Conservation (phyloP, 345 rosid genomes). For the Gossypium turneri region DNA sequence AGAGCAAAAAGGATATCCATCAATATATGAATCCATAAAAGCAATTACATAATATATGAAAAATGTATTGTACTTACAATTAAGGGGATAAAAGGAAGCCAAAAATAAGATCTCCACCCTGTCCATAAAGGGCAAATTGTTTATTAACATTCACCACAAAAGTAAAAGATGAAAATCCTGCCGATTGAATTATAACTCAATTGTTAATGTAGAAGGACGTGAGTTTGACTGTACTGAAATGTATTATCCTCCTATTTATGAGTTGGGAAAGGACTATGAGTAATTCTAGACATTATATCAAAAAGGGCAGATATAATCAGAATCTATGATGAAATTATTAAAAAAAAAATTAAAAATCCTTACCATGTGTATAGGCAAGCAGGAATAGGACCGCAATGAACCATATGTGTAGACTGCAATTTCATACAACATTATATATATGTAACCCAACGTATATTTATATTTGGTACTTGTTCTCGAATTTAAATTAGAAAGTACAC, state of each 20-base stretch:
- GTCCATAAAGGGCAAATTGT: constrained; percentile 3
- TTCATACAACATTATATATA: background rate
- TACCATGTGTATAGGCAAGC: constrained; percentile 78
- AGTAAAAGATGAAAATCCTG: too few species aligned
- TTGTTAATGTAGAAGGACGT: accelerated
- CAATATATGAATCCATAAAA: too few species aligned
- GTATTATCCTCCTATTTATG: too few species aligned
- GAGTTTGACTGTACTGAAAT: too few species aligned
- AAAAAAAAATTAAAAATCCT: background rate
- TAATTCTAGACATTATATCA: accelerated
- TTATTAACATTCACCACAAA: background rate
- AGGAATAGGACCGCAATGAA: constrained; percentile 58
- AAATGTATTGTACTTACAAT: constrained; percentile 46
- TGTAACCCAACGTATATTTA: too few species aligned
- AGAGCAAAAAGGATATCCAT: too few species aligned
- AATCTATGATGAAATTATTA: too few species aligned
- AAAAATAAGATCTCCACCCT: constrained; percentile 66
- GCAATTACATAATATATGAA: too few species aligned
- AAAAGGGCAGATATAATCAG: accelerated
- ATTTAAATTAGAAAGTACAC: background rate
- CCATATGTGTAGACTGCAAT: constrained; percentile 76
- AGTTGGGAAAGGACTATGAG: accelerated
- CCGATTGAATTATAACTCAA: accelerated
- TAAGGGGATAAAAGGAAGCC: constrained; percentile 88
- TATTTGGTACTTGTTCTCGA: background rate